A percentile compares a stretch with the other conserved stretches of the same genome.
These are phyloP conservation scores for Euphorbia pulcherrima DNA, from an alignment of 345 rosid species.

Conservation along the genomic window DNA sequence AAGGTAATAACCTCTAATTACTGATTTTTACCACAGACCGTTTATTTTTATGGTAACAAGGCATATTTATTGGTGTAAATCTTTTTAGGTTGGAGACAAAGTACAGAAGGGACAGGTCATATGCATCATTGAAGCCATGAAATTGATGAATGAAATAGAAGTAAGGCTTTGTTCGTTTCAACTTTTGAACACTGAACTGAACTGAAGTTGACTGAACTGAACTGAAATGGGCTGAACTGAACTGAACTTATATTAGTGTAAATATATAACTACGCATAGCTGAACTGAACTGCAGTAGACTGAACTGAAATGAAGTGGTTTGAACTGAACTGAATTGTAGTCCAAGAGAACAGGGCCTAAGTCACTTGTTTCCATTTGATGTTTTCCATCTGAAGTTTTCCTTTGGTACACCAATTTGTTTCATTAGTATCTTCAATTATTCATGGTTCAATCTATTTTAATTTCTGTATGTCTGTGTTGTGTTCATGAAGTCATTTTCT, in stretches of 20 bases:
- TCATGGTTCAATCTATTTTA: not conserved
- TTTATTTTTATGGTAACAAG: conserved; percentile 5
- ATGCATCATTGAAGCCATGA: conserved; percentile 93
- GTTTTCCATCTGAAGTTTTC: no score
- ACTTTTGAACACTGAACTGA: no score
- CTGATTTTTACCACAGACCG: not conserved
- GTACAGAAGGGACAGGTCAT: conserved; percentile 87
- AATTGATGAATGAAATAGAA: conserved; percentile 93
- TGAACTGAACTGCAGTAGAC: no score
- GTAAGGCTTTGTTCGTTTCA: conserved; percentile 44
- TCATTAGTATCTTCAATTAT: no score
- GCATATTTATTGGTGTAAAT: not conserved
- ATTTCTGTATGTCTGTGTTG: not conserved
- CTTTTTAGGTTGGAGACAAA: conserved; percentile 77
- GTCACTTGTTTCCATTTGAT: conserved; percentile 1
- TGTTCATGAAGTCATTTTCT: not conserved
- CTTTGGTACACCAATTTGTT: no score
- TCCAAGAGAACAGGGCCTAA: no score
- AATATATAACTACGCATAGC: no score
- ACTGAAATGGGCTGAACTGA: no score
- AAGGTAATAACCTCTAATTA: conserved; percentile 44
- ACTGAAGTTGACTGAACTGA: no score
- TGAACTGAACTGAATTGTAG: no score
- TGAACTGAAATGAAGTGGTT: no score
- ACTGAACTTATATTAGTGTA: no score